A percentile compares a stretch with the other conserved stretches of the same genome.
phyloP scores from a whole-genome alignment of 805 yeast species.

The Metschnikowia lunata region DNA sequence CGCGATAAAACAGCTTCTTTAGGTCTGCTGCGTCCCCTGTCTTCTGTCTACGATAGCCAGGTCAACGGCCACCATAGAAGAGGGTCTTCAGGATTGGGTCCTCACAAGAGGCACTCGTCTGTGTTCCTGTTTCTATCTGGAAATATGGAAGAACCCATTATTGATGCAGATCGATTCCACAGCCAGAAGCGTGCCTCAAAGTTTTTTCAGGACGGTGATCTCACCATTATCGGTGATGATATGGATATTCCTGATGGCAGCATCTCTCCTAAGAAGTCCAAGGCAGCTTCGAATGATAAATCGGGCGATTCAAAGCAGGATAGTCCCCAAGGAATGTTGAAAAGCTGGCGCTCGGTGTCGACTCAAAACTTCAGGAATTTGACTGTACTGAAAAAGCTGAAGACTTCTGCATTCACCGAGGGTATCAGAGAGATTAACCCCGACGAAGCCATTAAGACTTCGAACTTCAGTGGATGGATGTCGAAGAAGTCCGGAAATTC shows the following conservation, averaged over 20 bases:
- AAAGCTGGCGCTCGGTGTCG: constrained; percentile 50
- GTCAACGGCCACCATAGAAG: constrained; percentile 26
- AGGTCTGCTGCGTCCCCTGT: constrained; percentile 38
- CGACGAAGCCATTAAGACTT: constrained; percentile 67
- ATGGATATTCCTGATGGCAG: constrained; percentile 31
- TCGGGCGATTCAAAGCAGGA: constrained; percentile 2
- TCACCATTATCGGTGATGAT: constrained; percentile 13
- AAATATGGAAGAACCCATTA: constrained; percentile 20
- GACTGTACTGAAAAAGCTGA: constrained; percentile 49
- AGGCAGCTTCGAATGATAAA: constrained; percentile 31
- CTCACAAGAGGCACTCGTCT: constrained; percentile 60
- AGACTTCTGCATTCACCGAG: constrained; percentile 79
- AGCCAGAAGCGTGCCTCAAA: constrained; percentile 10
- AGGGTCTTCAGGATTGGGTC: constrained; percentile 25
- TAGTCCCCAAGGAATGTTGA: constrained; percentile 31
- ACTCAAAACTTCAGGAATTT: constrained; percentile 46
- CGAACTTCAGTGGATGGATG: constrained; percentile 93
- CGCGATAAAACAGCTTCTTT: constrained; percentile 17
- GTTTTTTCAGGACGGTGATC: constrained; percentile 10
- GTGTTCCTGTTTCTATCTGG: constrained; percentile 48
- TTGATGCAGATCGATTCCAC: constrained; percentile 9
- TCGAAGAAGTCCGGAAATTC: constrained; percentile 77
- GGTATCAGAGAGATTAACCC: constrained; percentile 79
- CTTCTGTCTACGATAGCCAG: constrained; percentile 48
- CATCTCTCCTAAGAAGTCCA: constrained; percentile 33